Conservation (phyloP, 768 basidiomycete species). For the Clitopilus passeckerianus region DNA sequence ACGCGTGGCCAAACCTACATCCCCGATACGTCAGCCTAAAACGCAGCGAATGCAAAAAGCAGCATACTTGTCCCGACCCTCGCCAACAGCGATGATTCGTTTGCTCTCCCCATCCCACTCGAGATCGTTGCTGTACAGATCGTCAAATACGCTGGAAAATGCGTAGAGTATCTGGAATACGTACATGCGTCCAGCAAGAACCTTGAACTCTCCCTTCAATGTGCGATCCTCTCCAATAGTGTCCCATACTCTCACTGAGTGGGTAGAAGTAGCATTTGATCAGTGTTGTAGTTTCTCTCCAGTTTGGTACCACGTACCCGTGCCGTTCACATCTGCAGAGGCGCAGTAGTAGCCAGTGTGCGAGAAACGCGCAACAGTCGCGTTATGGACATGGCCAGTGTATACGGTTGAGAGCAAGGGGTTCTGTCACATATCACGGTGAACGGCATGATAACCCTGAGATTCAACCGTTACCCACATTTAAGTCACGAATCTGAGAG, state of each 20-base stretch:
- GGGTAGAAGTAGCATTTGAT: no score
- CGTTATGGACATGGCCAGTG: slow-evolving; percentile 74
- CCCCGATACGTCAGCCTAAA: background rate
- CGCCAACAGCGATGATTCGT: slow-evolving; percentile 91
- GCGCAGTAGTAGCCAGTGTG: slow-evolving; percentile 96
- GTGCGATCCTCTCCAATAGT: slow-evolving; percentile 78
- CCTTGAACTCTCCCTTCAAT: slow-evolving; percentile 78
- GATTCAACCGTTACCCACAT: slow-evolving; percentile 38
- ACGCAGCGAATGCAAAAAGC: background rate
- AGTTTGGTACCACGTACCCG: slow-evolving; percentile 43
- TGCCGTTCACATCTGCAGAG: slow-evolving; percentile 79
- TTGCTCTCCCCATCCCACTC: slow-evolving; percentile 97
- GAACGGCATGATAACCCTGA: background rate
- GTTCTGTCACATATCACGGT: slow-evolving; percentile 40
- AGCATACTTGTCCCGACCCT: slow-evolving; percentile 80
- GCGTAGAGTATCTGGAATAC: slow-evolving; percentile 15
- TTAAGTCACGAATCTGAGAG: slow-evolving; percentile 74
- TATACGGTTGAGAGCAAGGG: slow-evolving; percentile 61
- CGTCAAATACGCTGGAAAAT: background rate
- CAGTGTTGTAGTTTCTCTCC: background rate
- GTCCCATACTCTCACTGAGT: slow-evolving; percentile 84
- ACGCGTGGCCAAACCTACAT: slow-evolving; percentile 75
- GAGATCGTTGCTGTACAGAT: slow-evolving; percentile 70
- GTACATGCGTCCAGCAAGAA: slow-evolving; percentile 70
- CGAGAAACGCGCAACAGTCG: slow-evolving; percentile 87